Base-by-base conservation (phyloP, 768 basidiomycete species). In the Leccinum disarticulatum region DNA sequence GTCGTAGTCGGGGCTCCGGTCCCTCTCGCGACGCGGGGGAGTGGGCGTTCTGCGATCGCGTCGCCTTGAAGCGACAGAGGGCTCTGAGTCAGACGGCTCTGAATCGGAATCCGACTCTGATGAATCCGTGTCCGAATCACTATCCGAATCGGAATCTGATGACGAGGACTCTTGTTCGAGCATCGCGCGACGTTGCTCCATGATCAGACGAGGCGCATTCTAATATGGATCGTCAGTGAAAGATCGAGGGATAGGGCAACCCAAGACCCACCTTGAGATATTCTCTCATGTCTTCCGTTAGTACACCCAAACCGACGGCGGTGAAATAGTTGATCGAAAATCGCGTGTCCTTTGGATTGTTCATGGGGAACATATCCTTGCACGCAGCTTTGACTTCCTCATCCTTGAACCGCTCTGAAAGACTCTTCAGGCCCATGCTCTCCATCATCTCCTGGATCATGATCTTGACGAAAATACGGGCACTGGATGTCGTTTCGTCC, bases 271-370 rank as follows among this genome's bases (percentile, higher is more conserved):
- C 92, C 80, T 96, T 93, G 61, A 99, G 78, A 70, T 93, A 95
- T 70, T 95, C 95, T 71, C 97, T 83, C 97, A 98, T 98, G 31
- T 90, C 90, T 74, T 98, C 95, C 1, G 97, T 99, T 61, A 98
- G 72, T 25, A 83, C 81, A 57, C 97, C 97, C 60, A 98, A 70
- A 0, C 93, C 93, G 65, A 99, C 87, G 67, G 91, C 93, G 6
- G 97, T 99, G 72, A 98, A 97, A 77, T 98, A 98, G 73, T 97
- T 97, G 86, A 96, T 96, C 3, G 93, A 85, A 71, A 95, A 94
- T 56, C 97, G 83, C 1, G 97, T 98, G 70, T 98, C 91, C 76
- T 96, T 97, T 0, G 97, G 97, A 60, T 95, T 87, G 74, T 98
- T 95, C 76, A 88, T 83, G 0, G 97, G 97, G 87, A 98, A 98